These are phyloP conservation scores for Lachancea dasiensis DNA, from an alignment of 805 yeast genomes.

Conservation along the genomic window DNA sequence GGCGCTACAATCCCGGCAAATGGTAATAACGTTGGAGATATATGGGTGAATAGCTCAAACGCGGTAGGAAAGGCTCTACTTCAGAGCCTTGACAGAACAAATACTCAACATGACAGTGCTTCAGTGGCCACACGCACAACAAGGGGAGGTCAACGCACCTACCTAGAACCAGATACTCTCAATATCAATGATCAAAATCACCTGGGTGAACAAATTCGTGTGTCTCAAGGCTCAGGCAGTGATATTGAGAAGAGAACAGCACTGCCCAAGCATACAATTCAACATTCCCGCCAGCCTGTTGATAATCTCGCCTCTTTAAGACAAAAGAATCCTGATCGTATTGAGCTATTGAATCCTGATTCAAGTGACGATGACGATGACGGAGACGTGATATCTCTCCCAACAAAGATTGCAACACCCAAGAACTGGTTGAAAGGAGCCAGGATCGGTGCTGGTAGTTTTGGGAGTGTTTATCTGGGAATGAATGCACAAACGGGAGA, in stretches of 20 bases:
- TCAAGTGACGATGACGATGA: slow-evolving; percentile 31
- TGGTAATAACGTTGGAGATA: slow-evolving; percentile 56
- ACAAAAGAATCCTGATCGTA: slow-evolving; percentile 10
- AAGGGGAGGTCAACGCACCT: slow-evolving; percentile 29
- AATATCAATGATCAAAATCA: slow-evolving; percentile 34
- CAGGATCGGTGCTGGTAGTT: slow-evolving; percentile 88
- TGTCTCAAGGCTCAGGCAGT: neutral
- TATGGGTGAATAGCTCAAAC: slow-evolving; percentile 47
- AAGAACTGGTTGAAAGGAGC: slow-evolving; percentile 90
- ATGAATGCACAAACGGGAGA: slow-evolving; percentile 91
- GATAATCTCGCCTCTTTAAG: neutral
- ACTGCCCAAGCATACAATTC: slow-evolving; percentile 3
- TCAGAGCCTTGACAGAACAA: slow-evolving; percentile 29
- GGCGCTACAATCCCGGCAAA: slow-evolving; percentile 21
- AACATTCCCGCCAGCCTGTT: neutral
- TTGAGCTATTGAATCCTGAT: slow-evolving; percentile 14
- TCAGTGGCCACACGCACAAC: neutral
- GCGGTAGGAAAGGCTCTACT: slow-evolving; percentile 47
- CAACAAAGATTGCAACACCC: slow-evolving; percentile 46
- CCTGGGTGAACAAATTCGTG: slow-evolving; percentile 6
- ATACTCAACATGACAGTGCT: neutral
- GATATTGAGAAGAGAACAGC: neutral
- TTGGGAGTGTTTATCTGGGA: slow-evolving; percentile 89
- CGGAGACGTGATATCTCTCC: slow-evolving; percentile 29
- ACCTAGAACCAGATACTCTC: slow-evolving; percentile 7